Percentiles rank a stretch among this genome's conserved stretches.
Evolutionary conservation across 1,139 yeast species (phyloP).

Genomic region (Candida sanyaensis): DNA sequence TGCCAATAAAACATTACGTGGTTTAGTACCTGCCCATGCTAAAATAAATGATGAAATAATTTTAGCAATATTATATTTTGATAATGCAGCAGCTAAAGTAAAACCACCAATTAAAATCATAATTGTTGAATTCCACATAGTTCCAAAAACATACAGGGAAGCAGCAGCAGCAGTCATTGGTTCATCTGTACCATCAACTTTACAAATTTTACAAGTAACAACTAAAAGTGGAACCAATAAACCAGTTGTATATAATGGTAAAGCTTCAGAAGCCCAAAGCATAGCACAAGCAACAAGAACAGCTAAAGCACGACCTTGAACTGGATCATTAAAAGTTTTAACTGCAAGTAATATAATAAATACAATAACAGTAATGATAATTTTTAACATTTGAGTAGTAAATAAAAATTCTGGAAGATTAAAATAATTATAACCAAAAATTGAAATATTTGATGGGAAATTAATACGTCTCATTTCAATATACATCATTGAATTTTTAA

Average conservation of each 20-base stretch:
- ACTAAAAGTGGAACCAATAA: slow-evolving; percentile 77
- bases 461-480: slow-evolving; percentile 25
- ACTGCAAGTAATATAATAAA: slow-evolving; percentile 51
- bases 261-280: slow-evolving; percentile 92
- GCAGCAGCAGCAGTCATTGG: slow-evolving; percentile 66
- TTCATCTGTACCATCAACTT: slow-evolving; percentile 52
- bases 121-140: slow-evolving; percentile 96
- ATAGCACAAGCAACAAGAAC: slow-evolving; percentile 76
- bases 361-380: slow-evolving; percentile 43
- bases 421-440: slow-evolving; percentile 20
- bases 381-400: slow-evolving; percentile 43
- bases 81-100: slow-evolving; percentile 89
- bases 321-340: slow-evolving; percentile 67
- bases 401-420: slow-evolving; percentile 30
- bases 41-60: slow-evolving; percentile 78
- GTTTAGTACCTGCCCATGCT: slow-evolving; percentile 83
- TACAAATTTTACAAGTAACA: slow-evolving; percentile 71
- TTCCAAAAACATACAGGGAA: slow-evolving; percentile 71
- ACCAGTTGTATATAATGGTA: slow-evolving; percentile 86
- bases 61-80: slow-evolving; percentile 88
- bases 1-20: slow-evolving; percentile 70
- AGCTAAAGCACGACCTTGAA: slow-evolving; percentile 77
- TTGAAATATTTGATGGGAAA: slow-evolving; percentile 17
- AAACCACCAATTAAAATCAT: slow-evolving; percentile 90
- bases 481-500: slow-evolving; percentile 24